Percentiles rank a stretch among this genome's conserved stretches.
Conservation (phyloP, 768 basidiomycete species). For the Antrodiella citrinella region DNA sequence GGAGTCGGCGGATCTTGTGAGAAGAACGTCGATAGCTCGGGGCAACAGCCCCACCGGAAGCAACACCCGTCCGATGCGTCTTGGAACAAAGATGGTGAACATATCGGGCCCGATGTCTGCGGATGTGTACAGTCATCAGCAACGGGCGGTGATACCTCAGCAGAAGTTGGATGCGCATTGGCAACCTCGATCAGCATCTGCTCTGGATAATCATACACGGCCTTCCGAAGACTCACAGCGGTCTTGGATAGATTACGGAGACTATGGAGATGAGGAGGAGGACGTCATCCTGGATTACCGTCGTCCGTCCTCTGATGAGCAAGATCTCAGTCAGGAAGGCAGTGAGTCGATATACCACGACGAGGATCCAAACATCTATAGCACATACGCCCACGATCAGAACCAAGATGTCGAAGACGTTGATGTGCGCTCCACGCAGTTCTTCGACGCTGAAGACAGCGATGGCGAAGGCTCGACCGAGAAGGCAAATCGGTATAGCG, state of each 20-base stretch:
- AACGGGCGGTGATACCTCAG: background rate
- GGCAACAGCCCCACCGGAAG: background rate
- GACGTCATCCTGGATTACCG: conserved; percentile 3
- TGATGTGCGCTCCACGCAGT: conserved; percentile 15
- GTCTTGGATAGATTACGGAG: background rate
- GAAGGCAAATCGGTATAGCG: conserved; percentile 33
- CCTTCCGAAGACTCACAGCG: background rate
- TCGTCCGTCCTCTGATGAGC: background rate
- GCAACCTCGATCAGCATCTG: conserved; percentile 18
- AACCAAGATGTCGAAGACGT: background rate
- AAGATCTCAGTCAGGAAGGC: background rate
- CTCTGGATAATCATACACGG: conserved; percentile 6
- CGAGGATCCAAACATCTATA: background rate
- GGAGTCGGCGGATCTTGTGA: conserved; percentile 1
- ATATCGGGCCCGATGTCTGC: background rate
- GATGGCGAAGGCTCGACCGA: conserved; percentile 20
- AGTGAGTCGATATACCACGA: background rate
- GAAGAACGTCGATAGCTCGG: background rate
- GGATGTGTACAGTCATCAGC: background rate
- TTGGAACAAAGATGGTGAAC: background rate
- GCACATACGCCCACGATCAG: background rate
- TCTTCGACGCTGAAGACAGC: conserved; percentile 14
- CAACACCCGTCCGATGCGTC: background rate
- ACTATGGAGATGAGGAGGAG: background rate
- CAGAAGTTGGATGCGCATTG: conserved; percentile 9